Conservation (phyloP, 805 yeast species). For the Millerozyma acaciae region DNA sequence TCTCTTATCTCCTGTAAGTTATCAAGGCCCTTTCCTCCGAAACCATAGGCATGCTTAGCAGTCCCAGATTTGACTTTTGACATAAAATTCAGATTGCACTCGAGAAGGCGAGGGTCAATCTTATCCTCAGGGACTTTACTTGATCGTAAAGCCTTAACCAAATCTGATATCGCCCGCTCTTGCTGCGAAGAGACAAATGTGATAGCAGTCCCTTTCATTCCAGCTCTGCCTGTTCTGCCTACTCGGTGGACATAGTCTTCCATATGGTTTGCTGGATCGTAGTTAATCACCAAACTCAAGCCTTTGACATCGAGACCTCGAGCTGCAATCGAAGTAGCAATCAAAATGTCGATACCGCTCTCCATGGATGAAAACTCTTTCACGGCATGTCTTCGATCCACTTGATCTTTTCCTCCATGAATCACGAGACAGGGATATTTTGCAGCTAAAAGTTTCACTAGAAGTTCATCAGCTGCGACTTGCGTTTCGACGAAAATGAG, state of each 20-base stretch:
- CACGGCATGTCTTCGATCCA: slow-evolving; percentile 74
- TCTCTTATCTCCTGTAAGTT: slow-evolving; percentile 64
- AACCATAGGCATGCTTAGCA: slow-evolving; percentile 65
- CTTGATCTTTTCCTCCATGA: slow-evolving; percentile 91
- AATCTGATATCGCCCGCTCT: slow-evolving; percentile 60
- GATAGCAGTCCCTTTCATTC: slow-evolving; percentile 54
- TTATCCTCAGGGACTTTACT: slow-evolving; percentile 43
- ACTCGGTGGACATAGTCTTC: slow-evolving; percentile 96
- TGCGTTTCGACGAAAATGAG: slow-evolving; percentile 88
- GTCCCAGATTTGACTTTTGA: slow-evolving; percentile 64
- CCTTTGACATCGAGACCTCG: slow-evolving; percentile 93
- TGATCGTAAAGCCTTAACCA: slow-evolving; percentile 62
- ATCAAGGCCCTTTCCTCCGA: slow-evolving; percentile 90
- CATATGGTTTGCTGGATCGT: slow-evolving; percentile 73
- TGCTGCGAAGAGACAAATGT: slow-evolving; percentile 66
- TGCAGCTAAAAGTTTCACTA: slow-evolving; percentile 46
- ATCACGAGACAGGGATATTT: slow-evolving; percentile 63
- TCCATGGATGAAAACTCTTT: slow-evolving; percentile 54
- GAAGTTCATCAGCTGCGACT: slow-evolving; percentile 72
- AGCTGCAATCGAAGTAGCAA: slow-evolving; percentile 94
- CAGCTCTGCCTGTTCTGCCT: slow-evolving; percentile 95
- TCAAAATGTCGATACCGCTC: slow-evolving; percentile 58
- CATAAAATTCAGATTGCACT: slow-evolving; percentile 53
- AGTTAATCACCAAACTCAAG: slow-evolving; percentile 71
- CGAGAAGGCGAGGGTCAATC: slow-evolving; percentile 48